phyloP scores from a whole-genome alignment of 257 asterid genomes.

The Verbascum thapsus region DNA sequence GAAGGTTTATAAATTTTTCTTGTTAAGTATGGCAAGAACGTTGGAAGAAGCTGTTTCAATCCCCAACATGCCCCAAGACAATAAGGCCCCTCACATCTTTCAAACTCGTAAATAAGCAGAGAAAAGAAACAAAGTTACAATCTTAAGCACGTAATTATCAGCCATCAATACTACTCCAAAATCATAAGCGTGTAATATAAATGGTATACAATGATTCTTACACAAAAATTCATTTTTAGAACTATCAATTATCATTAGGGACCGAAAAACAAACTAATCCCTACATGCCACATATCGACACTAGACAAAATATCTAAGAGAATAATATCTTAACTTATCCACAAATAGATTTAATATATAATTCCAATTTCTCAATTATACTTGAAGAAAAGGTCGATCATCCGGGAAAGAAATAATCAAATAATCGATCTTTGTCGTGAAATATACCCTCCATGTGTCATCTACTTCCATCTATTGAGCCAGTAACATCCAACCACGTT shows the following conservation, averaged over 20 bases:
- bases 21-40: no score
- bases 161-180: no score
- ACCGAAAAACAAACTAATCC: not conserved
- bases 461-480: not conserved
- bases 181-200: not conserved
- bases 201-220: constrained; percentile 8
- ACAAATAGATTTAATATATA: not conserved
- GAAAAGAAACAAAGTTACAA: not conserved
- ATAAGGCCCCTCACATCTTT: no score
- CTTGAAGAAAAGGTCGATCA: not conserved
- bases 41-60: no score
- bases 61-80: not conserved
- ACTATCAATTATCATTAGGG: no score
- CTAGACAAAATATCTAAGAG: not conserved
- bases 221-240: not conserved
- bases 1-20: no score
- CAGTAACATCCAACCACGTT: no score
- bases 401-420: not conserved
- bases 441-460: not conserved
- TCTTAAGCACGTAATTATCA: not conserved
- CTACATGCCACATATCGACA: not conserved
- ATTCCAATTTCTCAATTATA: not conserved
- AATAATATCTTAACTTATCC: not conserved
- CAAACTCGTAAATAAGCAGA: not conserved
- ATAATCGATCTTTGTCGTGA: not conserved